Conservation (phyloP, 2,329 filamentous ascomycete genomes). For the Arthrobotrys sphaeroides region DNA sequence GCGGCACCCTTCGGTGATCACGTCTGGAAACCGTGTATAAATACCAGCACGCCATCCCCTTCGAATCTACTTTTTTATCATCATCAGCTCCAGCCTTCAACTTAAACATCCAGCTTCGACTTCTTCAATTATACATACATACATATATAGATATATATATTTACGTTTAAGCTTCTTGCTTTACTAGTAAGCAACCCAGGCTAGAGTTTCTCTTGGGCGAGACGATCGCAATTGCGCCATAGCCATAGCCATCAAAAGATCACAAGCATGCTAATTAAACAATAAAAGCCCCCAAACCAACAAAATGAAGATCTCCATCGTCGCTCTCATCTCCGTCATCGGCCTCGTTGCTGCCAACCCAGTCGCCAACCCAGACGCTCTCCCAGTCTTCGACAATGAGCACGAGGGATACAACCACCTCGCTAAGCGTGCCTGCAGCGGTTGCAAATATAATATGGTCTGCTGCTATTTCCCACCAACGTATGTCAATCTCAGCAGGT, state of each 20-base stretch:
- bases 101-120: slow-evolving; percentile 10
- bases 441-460: not conserved
- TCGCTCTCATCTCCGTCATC: slow-evolving; percentile 22
- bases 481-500: not conserved
- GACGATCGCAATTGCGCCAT: not conserved
- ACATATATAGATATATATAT: not conserved
- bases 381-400: slow-evolving; percentile 30
- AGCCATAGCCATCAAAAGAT: not conserved
- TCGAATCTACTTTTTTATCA: not conserved
- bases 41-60: slow-evolving; percentile 8
- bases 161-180: not conserved
- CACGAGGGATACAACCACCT: slow-evolving; percentile 4
- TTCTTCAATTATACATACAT: not conserved
- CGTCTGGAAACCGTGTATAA: not conserved
- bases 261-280: not conserved
- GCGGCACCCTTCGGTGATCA: not conserved
- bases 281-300: slow-evolving; percentile 1
- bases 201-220: not conserved
- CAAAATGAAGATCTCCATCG: slow-evolving; percentile 41
- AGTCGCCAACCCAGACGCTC: slow-evolving; percentile 16
- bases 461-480: slow-evolving; percentile 33
- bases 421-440: slow-evolving; percentile 11
- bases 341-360: slow-evolving; percentile 33
- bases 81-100: slow-evolving; percentile 5
- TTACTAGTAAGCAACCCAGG: not conserved